phyloP scores from a whole-genome alignment of 2,329 filamentous ascomycete species.

The Aspergillus persii region DNA sequence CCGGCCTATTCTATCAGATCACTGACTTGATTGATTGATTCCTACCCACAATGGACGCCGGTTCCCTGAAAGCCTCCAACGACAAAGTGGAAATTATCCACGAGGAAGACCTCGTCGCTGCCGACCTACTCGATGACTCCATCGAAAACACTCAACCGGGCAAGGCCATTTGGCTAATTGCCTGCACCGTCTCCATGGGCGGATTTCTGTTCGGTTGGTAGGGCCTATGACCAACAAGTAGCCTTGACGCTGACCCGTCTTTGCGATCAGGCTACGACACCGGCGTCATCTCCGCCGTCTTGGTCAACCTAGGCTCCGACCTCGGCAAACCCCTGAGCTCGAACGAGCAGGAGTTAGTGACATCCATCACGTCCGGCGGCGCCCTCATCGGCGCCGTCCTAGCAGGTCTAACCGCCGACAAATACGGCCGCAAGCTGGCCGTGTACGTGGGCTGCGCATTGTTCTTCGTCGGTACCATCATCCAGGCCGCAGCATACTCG shows the following conservation, averaged over 20 bases:
- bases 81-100: conserved; percentile 3
- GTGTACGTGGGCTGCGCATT: conserved; percentile 44
- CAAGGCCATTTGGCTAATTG: conserved; percentile 15
- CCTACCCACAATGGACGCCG: not conserved
- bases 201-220: conserved; percentile 14
- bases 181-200: conserved; percentile 18
- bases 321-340: conserved; percentile 42
- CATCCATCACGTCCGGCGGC: conserved; percentile 51
- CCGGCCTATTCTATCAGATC: not conserved
- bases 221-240: not conserved
- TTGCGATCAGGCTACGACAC: conserved; percentile 44
- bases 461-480: conserved; percentile 40
- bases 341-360: conserved; percentile 52
- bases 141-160: conserved; percentile 14
- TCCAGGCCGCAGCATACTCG: conserved; percentile 37
- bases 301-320: conserved; percentile 34
- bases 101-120: not conserved
- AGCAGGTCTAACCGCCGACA: conserved; percentile 38
- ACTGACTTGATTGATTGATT: not conserved
- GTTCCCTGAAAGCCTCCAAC: not conserved
- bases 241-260: too few species aligned
- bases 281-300: conserved; percentile 46
- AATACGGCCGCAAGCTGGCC: conserved; percentile 39
- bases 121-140: conserved; percentile 9
- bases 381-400: conserved; percentile 46